Conservation (phyloP, 345 rosid genomes). For the Clarkia xantiana region DNA sequence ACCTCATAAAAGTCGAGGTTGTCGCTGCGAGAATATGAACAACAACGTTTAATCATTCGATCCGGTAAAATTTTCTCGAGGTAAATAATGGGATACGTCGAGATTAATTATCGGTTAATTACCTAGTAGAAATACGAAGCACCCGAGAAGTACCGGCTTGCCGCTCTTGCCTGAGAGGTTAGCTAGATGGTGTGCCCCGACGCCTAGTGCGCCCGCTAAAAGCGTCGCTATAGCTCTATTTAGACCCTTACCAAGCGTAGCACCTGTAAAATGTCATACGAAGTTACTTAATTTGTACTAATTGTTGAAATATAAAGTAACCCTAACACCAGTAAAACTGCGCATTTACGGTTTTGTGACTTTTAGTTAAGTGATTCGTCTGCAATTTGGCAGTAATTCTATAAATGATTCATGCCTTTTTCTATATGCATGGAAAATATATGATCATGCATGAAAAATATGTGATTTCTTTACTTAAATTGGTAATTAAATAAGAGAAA, state of each 20-base stretch:
- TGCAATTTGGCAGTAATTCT: too few relatives aligned
- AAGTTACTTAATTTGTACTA: too few relatives aligned
- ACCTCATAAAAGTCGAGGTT: constrained; percentile 45
- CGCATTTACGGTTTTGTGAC: too few relatives aligned
- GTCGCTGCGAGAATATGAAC: constrained; percentile 26
- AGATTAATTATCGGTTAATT: neutral
- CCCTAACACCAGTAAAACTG: too few relatives aligned
- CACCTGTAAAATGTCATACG: constrained; percentile 10
- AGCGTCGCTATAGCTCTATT: constrained; percentile 62
- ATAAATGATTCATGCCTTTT: too few relatives aligned
- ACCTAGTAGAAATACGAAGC: constrained; percentile 58
- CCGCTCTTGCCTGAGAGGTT: constrained; percentile 31
- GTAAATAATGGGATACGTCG: neutral
- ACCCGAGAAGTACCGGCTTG: constrained; percentile 52
- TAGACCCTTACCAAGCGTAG: constrained; percentile 56
- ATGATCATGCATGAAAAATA: too few relatives aligned
- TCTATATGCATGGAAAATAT: too few relatives aligned
- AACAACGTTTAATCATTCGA: neutral
- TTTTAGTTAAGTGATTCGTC: too few relatives aligned
- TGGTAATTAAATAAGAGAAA: too few relatives aligned
- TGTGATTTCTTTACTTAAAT: too few relatives aligned
- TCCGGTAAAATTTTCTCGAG: neutral
- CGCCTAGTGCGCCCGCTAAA: constrained; percentile 43
- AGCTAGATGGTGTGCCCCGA: constrained; percentile 61
- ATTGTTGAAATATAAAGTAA: too few relatives aligned